Evolutionary conservation across 106 monocot species (phyloP).

Genomic region (Dendrobium huoshanense): DNA sequence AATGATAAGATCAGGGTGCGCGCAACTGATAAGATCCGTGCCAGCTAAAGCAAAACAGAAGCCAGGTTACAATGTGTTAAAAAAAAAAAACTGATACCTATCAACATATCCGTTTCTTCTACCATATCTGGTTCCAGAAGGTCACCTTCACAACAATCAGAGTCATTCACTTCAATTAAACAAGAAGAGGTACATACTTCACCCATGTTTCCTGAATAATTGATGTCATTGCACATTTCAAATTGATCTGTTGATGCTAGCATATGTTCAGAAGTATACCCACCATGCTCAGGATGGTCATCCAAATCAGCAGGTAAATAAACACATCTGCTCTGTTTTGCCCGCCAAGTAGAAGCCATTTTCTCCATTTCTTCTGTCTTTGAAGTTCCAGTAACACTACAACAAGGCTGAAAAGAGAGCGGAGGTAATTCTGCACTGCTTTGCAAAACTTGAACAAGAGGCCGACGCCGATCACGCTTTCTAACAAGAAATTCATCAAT

Average conservation of each 20-base stretch:
- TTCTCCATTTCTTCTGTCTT: constrained; percentile 22
- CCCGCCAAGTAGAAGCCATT: constrained; percentile 14
- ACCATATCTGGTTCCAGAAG: constrained; percentile 12
- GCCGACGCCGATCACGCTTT: constrained; percentile 66
- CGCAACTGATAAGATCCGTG: not conserved
- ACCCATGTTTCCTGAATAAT: constrained; percentile 19
- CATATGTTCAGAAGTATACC: constrained; percentile 41
- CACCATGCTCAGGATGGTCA: constrained; percentile 31
- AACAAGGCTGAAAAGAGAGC: constrained; percentile 19
- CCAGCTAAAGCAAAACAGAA: not conserved
- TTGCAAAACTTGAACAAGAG: constrained; percentile 68
- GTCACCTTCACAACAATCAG: constrained; percentile 27
- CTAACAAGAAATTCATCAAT: constrained; percentile 50
- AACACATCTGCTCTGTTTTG: constrained; percentile 30
- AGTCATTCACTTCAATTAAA: constrained; percentile 9
- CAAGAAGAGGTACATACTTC: constrained; percentile 42
- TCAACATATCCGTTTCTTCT: not conserved
- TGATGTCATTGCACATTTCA: constrained; percentile 18
- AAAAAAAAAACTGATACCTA: not conserved
- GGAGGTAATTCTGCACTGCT: constrained; percentile 56
- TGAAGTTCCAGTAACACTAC: constrained; percentile 7
- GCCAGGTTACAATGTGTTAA: not conserved
- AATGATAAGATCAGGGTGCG: not conserved
- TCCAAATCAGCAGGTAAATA: constrained; percentile 36
- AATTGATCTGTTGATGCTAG: constrained; percentile 21